Evolutionary conservation across 2,329 filamentous ascomycete genomes (phyloP), one percentile per base, ranked within the genome.

Genomic region (Diaporthe sp.): DNA sequence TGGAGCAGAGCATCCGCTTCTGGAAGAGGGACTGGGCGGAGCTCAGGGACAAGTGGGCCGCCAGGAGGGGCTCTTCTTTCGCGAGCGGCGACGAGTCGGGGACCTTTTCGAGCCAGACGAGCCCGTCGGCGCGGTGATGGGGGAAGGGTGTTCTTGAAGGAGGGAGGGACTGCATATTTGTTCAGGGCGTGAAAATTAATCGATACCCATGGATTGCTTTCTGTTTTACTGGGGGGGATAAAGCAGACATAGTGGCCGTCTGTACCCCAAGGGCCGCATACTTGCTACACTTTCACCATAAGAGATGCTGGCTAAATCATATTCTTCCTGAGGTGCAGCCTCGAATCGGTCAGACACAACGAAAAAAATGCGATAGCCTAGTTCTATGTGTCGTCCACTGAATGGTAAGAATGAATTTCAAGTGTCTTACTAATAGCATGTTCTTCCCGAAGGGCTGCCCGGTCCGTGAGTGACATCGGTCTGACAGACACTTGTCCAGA

Each of bases 1-100:
- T 93, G 46, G 85, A 88, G 76, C 86, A 88, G 77, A 91, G 89
- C 81, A 92, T 93, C 77, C 84, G 87, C 75, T 87, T 87, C 77
- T 93, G 91, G 89, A 92, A 92, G 82, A 82, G 88, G 44, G 91
- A 92, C 79, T 93, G 90, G 87, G 83, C 86, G 13, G 81, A 83
- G 22, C 84, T 91, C 67, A 78, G 77, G 34, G 71, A 69, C 17
- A 77, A 72, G 55, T 78, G 73, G 70, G 65, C 76, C 17, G 39
- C 51, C 6, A 62, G 67, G 39, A 74, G 39, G 72, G 74, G 74
- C 22, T 46, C 34, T 42, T 71, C 69, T 39, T 73, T 73, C 42
- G 74, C 28, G 13, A 34, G 49, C 19, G 65, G 42, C 12, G 74
- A 67, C 59, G 61, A 73, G 39, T 74, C 72, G 61, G 72, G 57